Evolutionary conservation across 2,329 filamentous ascomycete species (phyloP).

Genomic region (Sphaerostilbella broomeana): DNA sequence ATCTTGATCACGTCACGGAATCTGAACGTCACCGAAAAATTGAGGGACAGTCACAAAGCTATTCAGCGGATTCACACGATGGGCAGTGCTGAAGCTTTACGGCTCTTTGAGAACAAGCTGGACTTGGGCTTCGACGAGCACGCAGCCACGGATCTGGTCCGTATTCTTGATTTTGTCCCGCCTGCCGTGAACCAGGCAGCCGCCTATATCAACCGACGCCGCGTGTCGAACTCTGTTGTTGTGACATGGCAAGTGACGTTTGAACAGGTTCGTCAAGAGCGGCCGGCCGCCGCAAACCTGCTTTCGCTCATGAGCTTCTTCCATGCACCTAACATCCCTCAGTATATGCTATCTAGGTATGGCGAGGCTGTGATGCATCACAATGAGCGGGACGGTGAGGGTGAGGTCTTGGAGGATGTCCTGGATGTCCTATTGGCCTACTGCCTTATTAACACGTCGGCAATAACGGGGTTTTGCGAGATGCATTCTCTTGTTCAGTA

Average conservation of each 20-base stretch:
- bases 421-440: slow-evolving; percentile 8
- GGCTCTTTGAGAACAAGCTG: too few species aligned
- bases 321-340: slow-evolving; percentile 36
- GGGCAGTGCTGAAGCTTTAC: too few species aligned
- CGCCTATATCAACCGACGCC: slow-evolving; percentile 21
- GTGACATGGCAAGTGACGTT: slow-evolving; percentile 25
- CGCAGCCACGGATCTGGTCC: too few species aligned
- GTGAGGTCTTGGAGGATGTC: too few species aligned
- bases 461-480: slow-evolving; percentile 9
- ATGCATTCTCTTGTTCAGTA: slow-evolving; percentile 20
- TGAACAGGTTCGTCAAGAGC: slow-evolving; percentile 31
- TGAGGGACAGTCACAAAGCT: too few species aligned
- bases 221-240: slow-evolving; percentile 21
- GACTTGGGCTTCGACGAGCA: too few species aligned
- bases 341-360: slow-evolving; percentile 12
- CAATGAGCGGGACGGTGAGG: too few species aligned
- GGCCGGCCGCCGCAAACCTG: slow-evolving; percentile 32
- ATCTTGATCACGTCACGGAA: too few species aligned
- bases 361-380: too few species aligned
- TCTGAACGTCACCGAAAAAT: too few species aligned
- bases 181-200: slow-evolving; percentile 24
- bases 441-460: slow-evolving; percentile 14
- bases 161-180: slow-evolving; percentile 19
- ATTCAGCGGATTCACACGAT: too few species aligned
- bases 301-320: slow-evolving; percentile 43